Conservation (phyloP, 106 monocot species). For the Alisma plantagoaquatica region DNA sequence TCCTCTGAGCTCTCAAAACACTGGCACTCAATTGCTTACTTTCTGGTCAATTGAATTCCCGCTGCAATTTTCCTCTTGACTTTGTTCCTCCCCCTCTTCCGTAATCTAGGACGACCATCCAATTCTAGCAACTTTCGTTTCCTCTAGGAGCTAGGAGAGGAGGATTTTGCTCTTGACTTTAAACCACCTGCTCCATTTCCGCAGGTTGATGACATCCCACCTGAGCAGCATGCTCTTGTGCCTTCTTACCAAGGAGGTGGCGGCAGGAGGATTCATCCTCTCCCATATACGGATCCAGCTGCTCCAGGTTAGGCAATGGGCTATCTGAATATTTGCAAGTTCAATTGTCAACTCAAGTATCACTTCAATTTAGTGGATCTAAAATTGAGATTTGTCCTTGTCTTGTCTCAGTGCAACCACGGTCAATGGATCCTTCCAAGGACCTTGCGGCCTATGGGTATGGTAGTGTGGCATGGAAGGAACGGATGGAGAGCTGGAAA, state of each 20-base stretch:
- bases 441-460: conserved; percentile 96
- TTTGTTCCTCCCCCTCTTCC: not conserved
- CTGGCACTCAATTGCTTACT: no score
- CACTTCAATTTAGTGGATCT: not conserved
- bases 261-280: conserved; percentile 90
- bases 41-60: no score
- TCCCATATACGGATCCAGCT: conserved; percentile 71
- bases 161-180: not conserved
- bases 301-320: conserved; percentile 38
- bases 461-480: conserved; percentile 97
- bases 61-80: not conserved
- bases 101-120: not conserved
- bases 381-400: not conserved
- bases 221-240: conserved; percentile 92
- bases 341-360: not conserved
- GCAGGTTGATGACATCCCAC: conserved; percentile 92
- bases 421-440: conserved; percentile 99
- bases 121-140: not conserved
- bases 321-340: no score
- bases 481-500: conserved; percentile 95
- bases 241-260: conserved; percentile 92
- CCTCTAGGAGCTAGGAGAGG: no score
- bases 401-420: conserved; percentile 69
- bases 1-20: not conserved
- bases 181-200: not conserved